Evolutionary conservation across 257 asterid genomes (phyloP), one percentile per base, ranked within the genome.

Genomic region (Solanum phureja): DNA sequence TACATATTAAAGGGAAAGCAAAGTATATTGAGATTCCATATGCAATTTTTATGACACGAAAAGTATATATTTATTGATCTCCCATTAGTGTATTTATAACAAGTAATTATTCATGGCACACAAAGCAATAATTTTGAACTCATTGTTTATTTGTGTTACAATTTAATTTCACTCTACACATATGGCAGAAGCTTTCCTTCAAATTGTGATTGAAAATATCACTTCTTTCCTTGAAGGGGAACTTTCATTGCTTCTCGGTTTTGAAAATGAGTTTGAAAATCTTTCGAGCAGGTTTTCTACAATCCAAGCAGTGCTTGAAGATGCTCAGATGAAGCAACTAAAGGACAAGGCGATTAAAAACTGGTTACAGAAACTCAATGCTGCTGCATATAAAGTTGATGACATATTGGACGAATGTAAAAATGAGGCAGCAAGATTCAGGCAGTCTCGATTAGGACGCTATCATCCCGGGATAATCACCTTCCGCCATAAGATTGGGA

Each of bases 401-500:
- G 75, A 68, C 42, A 31, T 71, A 7, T 31, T 31, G 24, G 11
- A 7, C 3, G 11, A 88, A 34, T 91, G 87, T 23, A 37, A 52
- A 7, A 42, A 83, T 4, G 72, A 86, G 11, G 21, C 42, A 8
- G 27, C 52, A 11, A 76, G 24, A 18, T 9, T 64, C 66, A 77
- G 35, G 19, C 37, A 52, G 8, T 82, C 58, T n/a, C 29, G 37
- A 35, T 23, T 73, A 3, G 58, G 16, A 8, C 16, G 21, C 12
- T 27, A 7, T 33, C 44, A 66, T 24, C 49, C 62, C 29, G 31
- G 34, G 52, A 58, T 73, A 0, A 19, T 85, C 9, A 19, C 86
- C 7, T 64, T 79, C 27, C 88, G 77, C 2, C 72, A 4, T 44
- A 91, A 77, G 29, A 58, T 91, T 27, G 91, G 83, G 5, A 64